These are phyloP conservation scores for Rhodotorula sp. DNA, from an alignment of 1,284 basidiomycete species.

Conservation along the genomic window DNA sequence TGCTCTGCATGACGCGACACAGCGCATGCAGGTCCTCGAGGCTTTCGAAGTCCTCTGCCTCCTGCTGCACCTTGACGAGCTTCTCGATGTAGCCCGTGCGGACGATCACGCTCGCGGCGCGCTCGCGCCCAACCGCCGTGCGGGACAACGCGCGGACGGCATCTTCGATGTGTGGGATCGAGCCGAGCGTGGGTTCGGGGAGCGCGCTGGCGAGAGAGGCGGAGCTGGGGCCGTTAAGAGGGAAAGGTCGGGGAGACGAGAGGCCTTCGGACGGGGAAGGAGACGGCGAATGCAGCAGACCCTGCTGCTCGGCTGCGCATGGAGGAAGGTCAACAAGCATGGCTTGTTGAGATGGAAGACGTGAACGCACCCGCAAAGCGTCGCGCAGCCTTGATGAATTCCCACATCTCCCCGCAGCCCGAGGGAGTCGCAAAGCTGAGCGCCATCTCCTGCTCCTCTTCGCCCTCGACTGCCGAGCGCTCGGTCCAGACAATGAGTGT, in stretches of 20 bases:
- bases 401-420: constrained; percentile 96
- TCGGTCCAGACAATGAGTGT: constrained; percentile 99
- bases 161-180: constrained; percentile 49
- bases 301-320: constrained; percentile 46
- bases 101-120: constrained; percentile 27
- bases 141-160: constrained; percentile 53
- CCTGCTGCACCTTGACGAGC: constrained; percentile 76
- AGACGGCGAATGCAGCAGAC: constrained; percentile 24
- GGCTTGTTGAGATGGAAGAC: neutral
- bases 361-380: constrained; percentile 22
- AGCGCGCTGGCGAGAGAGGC: constrained; percentile 37
- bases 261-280: constrained; percentile 25
- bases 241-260: constrained; percentile 26
- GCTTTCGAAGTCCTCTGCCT: constrained; percentile 90
- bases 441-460: constrained; percentile 87
- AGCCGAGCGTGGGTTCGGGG: constrained; percentile 50
- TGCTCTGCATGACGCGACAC: constrained; percentile 91
- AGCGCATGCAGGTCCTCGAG: constrained; percentile 84
- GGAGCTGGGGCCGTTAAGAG: constrained; percentile 2
- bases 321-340: neutral
- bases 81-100: constrained; percentile 81
- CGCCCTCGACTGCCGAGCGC: constrained; percentile 54
- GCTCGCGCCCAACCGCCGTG: constrained; percentile 67
- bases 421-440: constrained; percentile 95
- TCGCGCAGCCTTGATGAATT: constrained; percentile 68